Evolutionary conservation across 2,329 filamentous ascomycete genomes (phyloP).

Genomic region (Xenosphaeropsis pyriputrescens): DNA sequence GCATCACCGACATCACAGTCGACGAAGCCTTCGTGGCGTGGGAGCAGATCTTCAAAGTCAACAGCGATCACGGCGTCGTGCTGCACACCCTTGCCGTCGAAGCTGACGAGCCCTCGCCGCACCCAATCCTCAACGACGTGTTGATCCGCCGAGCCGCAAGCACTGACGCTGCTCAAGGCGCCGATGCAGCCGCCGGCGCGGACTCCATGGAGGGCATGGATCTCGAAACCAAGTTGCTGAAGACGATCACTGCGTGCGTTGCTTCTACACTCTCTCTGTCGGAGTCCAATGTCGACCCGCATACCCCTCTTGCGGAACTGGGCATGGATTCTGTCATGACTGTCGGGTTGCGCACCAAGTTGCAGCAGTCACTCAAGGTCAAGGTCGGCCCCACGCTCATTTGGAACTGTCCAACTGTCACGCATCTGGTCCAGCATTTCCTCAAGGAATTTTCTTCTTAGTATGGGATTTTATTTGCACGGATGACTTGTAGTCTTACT

Average conservation of each 20-base stretch:
- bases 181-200: background rate
- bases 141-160: slow-evolving; percentile 3
- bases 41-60: slow-evolving; percentile 19
- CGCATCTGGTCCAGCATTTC: slow-evolving; percentile 22
- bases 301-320: too few species aligned
- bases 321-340: too few species aligned
- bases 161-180: slow-evolving; percentile 4
- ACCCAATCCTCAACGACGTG: slow-evolving; percentile 16
- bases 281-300: too few species aligned
- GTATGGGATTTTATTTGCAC: too few species aligned
- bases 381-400: slow-evolving; percentile 24
- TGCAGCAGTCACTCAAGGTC: too few species aligned
- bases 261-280: too few species aligned
- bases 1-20: slow-evolving; percentile 24
- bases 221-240: slow-evolving; percentile 15
- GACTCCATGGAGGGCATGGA: slow-evolving; percentile 8
- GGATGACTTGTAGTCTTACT: too few species aligned
- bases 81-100: slow-evolving; percentile 18
- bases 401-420: slow-evolving; percentile 25
- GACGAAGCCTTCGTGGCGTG: slow-evolving; percentile 27
- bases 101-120: slow-evolving; percentile 14
- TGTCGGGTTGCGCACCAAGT: too few species aligned
- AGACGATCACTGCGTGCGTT: slow-evolving; percentile 19
- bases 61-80: slow-evolving; percentile 24
- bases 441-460: slow-evolving; percentile 13